Conservation (phyloP, 352 stramenopile species). For the Phytophthora boehmeriae region DNA sequence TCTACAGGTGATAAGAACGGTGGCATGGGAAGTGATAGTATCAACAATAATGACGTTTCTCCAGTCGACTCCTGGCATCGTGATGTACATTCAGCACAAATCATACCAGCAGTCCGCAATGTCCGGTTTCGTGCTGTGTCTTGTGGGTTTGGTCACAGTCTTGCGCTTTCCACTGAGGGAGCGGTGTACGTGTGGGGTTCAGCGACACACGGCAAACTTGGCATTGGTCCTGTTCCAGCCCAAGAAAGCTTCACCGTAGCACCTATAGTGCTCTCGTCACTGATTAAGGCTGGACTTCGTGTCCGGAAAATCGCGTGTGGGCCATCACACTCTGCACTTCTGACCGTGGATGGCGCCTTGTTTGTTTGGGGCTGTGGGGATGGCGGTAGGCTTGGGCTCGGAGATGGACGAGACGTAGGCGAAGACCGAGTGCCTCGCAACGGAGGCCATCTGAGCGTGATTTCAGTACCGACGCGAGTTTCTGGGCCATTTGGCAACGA, state of each 20-base stretch:
- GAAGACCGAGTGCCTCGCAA: constrained; percentile 66
- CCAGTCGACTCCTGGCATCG: constrained; percentile 51
- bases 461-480: constrained; percentile 51
- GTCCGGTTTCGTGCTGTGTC: constrained; percentile 62
- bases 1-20: not conserved
- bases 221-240: constrained; percentile 46
- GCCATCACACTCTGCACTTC: constrained; percentile 72
- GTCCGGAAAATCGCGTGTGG: constrained; percentile 78
- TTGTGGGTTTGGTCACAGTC: constrained; percentile 72
- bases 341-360: constrained; percentile 60
- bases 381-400: constrained; percentile 72
- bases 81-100: constrained; percentile 53
- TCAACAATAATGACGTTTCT: constrained; percentile 11
- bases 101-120: constrained; percentile 42
- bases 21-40: not conserved
- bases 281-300: constrained; percentile 22
- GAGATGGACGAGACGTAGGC: constrained; percentile 64
- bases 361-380: constrained; percentile 82
- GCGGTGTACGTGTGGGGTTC: constrained; percentile 82
- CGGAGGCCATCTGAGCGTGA: constrained; percentile 45
- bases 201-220: constrained; percentile 74
- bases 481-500: constrained; percentile 42
- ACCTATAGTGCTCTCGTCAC: constrained; percentile 49
- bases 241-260: constrained; percentile 71
- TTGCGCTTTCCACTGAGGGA: constrained; percentile 65